Base-by-base conservation (phyloP, 331 rosid genomes). In the Telfairia occidentalis region DNA sequence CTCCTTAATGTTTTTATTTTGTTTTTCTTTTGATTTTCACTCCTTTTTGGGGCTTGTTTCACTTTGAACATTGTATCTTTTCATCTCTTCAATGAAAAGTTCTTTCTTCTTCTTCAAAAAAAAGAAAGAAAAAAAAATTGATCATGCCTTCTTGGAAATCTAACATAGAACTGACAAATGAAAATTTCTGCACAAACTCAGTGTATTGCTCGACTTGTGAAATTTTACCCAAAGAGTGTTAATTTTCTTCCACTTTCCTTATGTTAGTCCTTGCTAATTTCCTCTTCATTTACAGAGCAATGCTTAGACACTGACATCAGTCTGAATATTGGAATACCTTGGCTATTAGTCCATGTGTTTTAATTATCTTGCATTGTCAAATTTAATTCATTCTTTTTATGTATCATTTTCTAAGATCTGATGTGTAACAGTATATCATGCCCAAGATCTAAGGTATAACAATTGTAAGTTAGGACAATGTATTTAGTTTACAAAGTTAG, bases 301-400 rank as follows among this genome's bases (percentile, higher is more conserved):
- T 64, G 49, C 48, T 34, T 61, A 42, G 19, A 42, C 30, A 13
- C n/a, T 40, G 13, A 11, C 23, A 9, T 24, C 55, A 2, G 32
- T 43, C 9, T 67, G 54, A 69, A 3, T 69, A 24, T 69, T 34
- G 55, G 15, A 69, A 69, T 69, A 43, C 7, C 23, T 15, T 35
- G 30, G 29, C 19, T 24, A 35, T 73, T 35, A 37, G 52, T 55
- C 50, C 49, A 48, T 7, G 75, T 8, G 29, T 26, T 34, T 30
- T 50, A 29, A 60, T 59, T 59, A 11, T 60, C 59, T 54, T 43
- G 43, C 23, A 13, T 9, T 1, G 13, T 60, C 30, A 28, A 43
- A 75, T 75, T 43, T 45, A 19, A 1, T 45, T 75, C 78, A 16
- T 59, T 78, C 64, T 79, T 78, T 52, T 24, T 12, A 58, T 1